Base-by-base conservation (phyloP, 371 early-diverging fungal genomes). In the Zychaea mexicana region DNA sequence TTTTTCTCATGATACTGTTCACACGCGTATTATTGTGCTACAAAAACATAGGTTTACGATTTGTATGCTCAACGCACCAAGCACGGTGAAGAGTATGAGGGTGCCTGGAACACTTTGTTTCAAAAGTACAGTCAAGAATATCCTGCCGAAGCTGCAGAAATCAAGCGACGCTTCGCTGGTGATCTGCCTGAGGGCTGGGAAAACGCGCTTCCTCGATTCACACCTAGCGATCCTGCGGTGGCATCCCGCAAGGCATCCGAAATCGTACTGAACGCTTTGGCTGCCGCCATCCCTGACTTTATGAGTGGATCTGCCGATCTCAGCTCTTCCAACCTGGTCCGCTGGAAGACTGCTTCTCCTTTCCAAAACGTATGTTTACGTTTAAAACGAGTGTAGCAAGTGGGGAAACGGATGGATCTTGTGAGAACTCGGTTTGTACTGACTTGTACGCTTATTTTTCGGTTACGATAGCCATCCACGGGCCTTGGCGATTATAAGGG, bases 221-320 rank as follows among this genome's bases (percentile, higher is more conserved):
- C 88, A 13, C 88, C 95, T 10, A 68, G 70, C 0, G 94, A 94
- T 67, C 74, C 90, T 53, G 65, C 92, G 8, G 75, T 85, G 46
- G 96, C 96, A 5, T 95, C 96, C 28, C 88, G 91, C 61, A 96
- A 96, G 74, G 76, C 87, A 46, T 92, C 90, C 12, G 90, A 94
- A 69, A 74, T 65, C 22, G 88, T 92, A 31, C 67, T 99, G 60
- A 91, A 93, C 78, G 88, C 88, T 39, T 64, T 97, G 55, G 92
- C 91, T 3, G 82, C 83, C 10, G 53, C 74, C 7, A 42, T 94
- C 19, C 91, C 94, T 12, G 94, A 94, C 71, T 81, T 98, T 24
- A 66, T 98, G 53, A 92, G 97, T 61, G 99, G 99, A 4, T 96
- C 96, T 28, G 99, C 99, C 19, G 99, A 99, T 81, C 77, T 99